Conservation (phyloP, 106 monocot species). For the Allium sativum region DNA sequence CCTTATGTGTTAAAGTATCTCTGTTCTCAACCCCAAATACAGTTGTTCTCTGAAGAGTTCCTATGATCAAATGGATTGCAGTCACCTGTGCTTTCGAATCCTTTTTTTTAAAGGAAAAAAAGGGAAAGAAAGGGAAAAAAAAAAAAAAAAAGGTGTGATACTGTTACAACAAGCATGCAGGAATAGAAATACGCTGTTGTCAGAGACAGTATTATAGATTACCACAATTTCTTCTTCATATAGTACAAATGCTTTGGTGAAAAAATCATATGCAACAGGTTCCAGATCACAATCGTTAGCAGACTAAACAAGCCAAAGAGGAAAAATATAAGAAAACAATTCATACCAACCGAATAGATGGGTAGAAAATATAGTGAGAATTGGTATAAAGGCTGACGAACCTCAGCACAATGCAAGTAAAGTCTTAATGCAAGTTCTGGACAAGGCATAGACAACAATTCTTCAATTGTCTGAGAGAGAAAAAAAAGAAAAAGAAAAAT, state of each 20-base stretch:
- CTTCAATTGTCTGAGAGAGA: slow-evolving; percentile 66
- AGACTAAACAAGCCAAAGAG: slow-evolving; percentile 30
- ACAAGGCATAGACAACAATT: slow-evolving; percentile 69
- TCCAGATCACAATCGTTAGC: slow-evolving; percentile 99
- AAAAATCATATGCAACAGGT: slow-evolving; percentile 94
- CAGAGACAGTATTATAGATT: slow-evolving; percentile 10
- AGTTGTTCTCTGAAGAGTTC: slow-evolving; percentile 88
- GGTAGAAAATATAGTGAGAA: background rate
- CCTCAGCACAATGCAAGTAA: slow-evolving; percentile 98
- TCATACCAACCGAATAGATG: slow-evolving; percentile 8
- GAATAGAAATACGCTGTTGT: background rate
- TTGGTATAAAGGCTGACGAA: slow-evolving; percentile 12
- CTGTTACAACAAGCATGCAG: background rate
- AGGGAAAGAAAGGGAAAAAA: background rate
- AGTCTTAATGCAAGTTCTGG: slow-evolving; percentile 85
- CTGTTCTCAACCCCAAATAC: slow-evolving; percentile 97
- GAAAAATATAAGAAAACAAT: background rate
- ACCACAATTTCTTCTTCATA: slow-evolving; percentile 98
- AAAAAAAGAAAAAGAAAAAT: slow-evolving; percentile 2
- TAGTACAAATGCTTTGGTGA: slow-evolving; percentile 91
- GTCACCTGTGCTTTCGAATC: slow-evolving; percentile 98
- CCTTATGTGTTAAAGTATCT: slow-evolving; percentile 95
- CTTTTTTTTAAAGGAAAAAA: slow-evolving; percentile 16
- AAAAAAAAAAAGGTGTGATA: background rate
- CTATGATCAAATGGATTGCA: slow-evolving; percentile 94